A percentile compares a stretch with the other conserved stretches of the same genome.
Conservation (phyloP, 441 rosid species). For the Bruguiera hainesii region DNA sequence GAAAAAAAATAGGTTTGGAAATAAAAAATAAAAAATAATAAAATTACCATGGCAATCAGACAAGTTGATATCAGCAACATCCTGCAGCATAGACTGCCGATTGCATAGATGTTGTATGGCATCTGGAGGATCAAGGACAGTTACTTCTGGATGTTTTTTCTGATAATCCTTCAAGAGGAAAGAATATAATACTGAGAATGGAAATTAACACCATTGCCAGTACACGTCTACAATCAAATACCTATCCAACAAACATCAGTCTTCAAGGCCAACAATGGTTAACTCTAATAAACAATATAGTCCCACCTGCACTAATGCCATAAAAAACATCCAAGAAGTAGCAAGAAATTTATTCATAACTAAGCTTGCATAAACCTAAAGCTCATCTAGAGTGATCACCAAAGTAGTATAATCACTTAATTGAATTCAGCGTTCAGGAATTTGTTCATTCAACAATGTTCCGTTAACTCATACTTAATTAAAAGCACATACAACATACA, state of each 20-base stretch:
- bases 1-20: neutral
- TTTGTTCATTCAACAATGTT: neutral
- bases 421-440: slow-evolving; percentile 20
- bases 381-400: slow-evolving; percentile 14
- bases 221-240: neutral
- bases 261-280: neutral
- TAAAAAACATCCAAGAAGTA: neutral
- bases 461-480: slow-evolving; percentile 7
- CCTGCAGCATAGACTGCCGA: slow-evolving; percentile 90
- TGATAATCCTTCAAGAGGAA: slow-evolving; percentile 56
- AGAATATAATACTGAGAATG: slow-evolving; percentile 8
- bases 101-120: slow-evolving; percentile 62
- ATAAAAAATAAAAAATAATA: neutral
- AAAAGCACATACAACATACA: slow-evolving; percentile 1
- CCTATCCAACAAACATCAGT: neutral
- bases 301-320: neutral
- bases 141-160: slow-evolving; percentile 67
- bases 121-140: slow-evolving; percentile 80
- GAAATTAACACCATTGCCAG: slow-evolving; percentile 1
- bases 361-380: slow-evolving; percentile 17
- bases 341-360: slow-evolving; percentile 5
- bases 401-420: slow-evolving; percentile 24
- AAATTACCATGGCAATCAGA: slow-evolving; percentile 52
- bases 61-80: slow-evolving; percentile 65
- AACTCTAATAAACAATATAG: neutral